phyloP scores from a whole-genome alignment of 352 stramenopile species.

The Phytophthora sojae region DNA sequence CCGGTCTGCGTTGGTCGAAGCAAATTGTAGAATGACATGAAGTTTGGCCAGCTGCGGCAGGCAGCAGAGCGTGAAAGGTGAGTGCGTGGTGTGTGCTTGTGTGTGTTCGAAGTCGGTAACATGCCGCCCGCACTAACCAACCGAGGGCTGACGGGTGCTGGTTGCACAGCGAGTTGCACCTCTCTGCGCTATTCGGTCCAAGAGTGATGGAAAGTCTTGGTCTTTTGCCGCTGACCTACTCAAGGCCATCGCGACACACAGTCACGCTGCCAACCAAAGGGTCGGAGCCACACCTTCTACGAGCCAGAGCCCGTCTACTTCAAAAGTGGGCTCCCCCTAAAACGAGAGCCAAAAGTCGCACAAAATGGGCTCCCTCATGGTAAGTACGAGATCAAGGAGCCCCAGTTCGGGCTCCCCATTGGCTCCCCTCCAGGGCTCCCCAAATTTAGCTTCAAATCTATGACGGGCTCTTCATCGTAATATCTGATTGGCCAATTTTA shows the following conservation, averaged over 20 bases:
- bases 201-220: conserved; percentile 7
- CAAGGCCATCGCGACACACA: neutral
- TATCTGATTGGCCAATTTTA: too few relatives aligned
- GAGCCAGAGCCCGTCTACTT: too few relatives aligned
- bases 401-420: too few relatives aligned
- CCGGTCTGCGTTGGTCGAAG: conserved; percentile 28
- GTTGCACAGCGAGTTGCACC: conserved; percentile 20
- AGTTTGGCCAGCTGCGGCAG: neutral
- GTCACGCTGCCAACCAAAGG: conserved; percentile 4
- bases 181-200: conserved; percentile 17
- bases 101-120: neutral
- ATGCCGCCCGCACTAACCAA: conserved; percentile 7
- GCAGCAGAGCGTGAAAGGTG: neutral
- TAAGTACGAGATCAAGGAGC: too few relatives aligned
- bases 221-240: neutral
- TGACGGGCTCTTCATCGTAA: too few relatives aligned
- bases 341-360: too few relatives aligned
- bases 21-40: conserved; percentile 30
- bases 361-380: too few relatives aligned
- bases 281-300: too few relatives aligned
- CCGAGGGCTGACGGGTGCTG: conserved; percentile 20
- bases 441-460: too few relatives aligned
- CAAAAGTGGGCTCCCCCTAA: too few relatives aligned
- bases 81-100: neutral
- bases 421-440: too few relatives aligned